Evolutionary conservation across 345 rosid species (phyloP), one percentile per base, ranked within the genome.

Genomic region (Trapa bicornis): DNA sequence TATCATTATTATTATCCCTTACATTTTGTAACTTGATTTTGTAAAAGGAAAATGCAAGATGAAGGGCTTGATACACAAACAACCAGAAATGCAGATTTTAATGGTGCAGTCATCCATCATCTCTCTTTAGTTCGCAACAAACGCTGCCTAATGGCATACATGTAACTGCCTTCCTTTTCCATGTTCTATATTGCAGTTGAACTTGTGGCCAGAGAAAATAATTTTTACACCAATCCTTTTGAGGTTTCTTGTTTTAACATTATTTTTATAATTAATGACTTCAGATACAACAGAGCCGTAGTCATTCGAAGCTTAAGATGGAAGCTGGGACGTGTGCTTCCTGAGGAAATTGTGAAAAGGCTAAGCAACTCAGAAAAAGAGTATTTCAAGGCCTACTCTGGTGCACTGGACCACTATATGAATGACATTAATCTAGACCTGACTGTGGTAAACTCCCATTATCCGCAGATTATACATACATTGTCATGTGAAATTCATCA

Each of bases 121-220:
- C 87, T 94, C 72, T 75, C 99, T 74, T 75, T 94, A 74, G 77
- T 75, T 78, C 92, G 92, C 22, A 88, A 88, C 80, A 94, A 94
- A 67, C 92, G 97, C 65, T 94, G 97, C 84, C 81, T 94, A 72
- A 85, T 87, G 97, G 92, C 92, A n/a, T 91, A 94, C 65, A 78
- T 85, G 97, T 93, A 73, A 73, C 47, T 73, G 43, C 62, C 56
- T 9, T 10, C 65, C 60, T 64, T 47, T 38, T n/a, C n/a, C 48
- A 47, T 53, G 9, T 53, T 58, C 4, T 58, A 35, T 13, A 58
- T n/a, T 50, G 52, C 37, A 16, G 63, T 37, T 64, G 68, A 62
- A 63, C 63, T 63, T 68, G 13, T 62, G 62, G 3, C 68, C 43
- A 53, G 8, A 22, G 4, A 63, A 5, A 38, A 47, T 5, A 38